Percentiles rank a stretch among this genome's conserved stretches.
Evolutionary conservation across 352 stramenopile species (phyloP).

Genomic region (Nothophytophthora sp.): DNA sequence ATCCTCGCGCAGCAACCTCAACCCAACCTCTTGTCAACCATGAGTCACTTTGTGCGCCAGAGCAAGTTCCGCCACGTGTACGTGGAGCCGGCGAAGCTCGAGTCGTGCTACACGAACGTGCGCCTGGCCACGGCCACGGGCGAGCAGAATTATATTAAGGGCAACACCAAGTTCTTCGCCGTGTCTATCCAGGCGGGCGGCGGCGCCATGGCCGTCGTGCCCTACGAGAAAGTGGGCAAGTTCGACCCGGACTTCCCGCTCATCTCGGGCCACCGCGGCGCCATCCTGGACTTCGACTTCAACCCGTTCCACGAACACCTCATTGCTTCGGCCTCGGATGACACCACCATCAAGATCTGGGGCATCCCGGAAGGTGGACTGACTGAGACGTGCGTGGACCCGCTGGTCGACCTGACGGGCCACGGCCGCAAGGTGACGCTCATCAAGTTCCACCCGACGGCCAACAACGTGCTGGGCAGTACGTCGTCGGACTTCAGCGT

Average conservation of each 20-base stretch:
- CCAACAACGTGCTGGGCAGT: constrained; percentile 96
- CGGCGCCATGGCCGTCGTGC: constrained; percentile 93
- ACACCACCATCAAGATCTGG: constrained; percentile 99
- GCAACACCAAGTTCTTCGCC: constrained; percentile 99
- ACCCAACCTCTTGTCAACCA: constrained; percentile 45
- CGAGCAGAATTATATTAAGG: constrained; percentile 99
- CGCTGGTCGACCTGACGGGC: constrained; percentile 95
- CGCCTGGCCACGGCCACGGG: constrained; percentile 96
- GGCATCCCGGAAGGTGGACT: constrained; percentile 95
- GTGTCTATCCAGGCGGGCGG: constrained; percentile 92
- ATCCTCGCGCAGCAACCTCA: neutral
- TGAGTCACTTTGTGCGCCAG: constrained; percentile 95
- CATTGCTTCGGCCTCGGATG: constrained; percentile 96
- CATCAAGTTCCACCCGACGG: constrained; percentile 98
- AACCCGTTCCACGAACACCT: constrained; percentile 98
- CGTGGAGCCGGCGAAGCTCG: constrained; percentile 95
- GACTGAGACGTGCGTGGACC: constrained; percentile 94
- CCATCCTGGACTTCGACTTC: constrained; percentile 99
- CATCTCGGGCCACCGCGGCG: constrained; percentile 94
- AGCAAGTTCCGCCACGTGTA: constrained; percentile 99
- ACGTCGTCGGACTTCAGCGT: constrained; percentile 96
- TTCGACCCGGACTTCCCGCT: constrained; percentile 94
- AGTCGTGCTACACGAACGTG: constrained; percentile 92
- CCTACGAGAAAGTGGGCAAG: constrained; percentile 94
- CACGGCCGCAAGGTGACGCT: constrained; percentile 98